A percentile compares a stretch with the other conserved stretches of the same genome.
These are phyloP conservation scores for Bryum argenteum DNA, from an alignment of 225 moss, liverwort and hornwort species.

Conservation along the genomic window DNA sequence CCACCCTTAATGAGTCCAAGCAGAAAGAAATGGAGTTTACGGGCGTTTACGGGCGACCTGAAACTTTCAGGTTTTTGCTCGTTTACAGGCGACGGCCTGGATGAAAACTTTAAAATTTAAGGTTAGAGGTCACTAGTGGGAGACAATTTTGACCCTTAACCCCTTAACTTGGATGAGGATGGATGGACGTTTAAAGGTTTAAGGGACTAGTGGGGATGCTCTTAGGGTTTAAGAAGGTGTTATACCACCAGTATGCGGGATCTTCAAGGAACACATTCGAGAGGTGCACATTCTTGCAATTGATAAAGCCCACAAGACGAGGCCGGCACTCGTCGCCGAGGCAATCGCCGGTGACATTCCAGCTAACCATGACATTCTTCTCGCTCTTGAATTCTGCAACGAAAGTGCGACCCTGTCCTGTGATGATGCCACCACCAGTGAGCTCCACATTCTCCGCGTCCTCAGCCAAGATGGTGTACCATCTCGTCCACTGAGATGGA, in stretches of 20 bases:
- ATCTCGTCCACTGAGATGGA: constrained; percentile 39
- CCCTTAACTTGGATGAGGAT: too few species aligned
- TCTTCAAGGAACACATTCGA: constrained; percentile 67
- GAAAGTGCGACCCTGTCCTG: constrained; percentile 73
- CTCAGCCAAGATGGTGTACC: constrained; percentile 79
- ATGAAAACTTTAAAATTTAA: too few species aligned
- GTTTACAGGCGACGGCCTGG: too few species aligned
- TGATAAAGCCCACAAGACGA: constrained; percentile 69
- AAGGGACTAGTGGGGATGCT: too few species aligned
- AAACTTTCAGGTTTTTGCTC: too few species aligned
- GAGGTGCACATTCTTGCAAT: constrained; percentile 71
- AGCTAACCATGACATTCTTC: constrained; percentile 92
- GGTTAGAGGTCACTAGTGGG: too few species aligned
- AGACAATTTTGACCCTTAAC: too few species aligned
- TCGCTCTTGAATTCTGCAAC: constrained; percentile 50
- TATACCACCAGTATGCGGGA: constrained; percentile 92
- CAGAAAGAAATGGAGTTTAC: too few species aligned
- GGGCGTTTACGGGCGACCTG: too few species aligned
- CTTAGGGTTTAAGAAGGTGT: background rate
- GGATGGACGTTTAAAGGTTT: background rate
- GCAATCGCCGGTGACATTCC: constrained; percentile 75
- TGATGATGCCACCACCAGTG: constrained; percentile 67
- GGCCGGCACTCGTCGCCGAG: constrained; percentile 88
- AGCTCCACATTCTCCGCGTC: constrained; percentile 66
- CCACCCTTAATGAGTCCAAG: too few species aligned